Evolutionary conservation across 2,329 filamentous ascomycete species (phyloP).

Genomic region (Ramularia endophylla): DNA sequence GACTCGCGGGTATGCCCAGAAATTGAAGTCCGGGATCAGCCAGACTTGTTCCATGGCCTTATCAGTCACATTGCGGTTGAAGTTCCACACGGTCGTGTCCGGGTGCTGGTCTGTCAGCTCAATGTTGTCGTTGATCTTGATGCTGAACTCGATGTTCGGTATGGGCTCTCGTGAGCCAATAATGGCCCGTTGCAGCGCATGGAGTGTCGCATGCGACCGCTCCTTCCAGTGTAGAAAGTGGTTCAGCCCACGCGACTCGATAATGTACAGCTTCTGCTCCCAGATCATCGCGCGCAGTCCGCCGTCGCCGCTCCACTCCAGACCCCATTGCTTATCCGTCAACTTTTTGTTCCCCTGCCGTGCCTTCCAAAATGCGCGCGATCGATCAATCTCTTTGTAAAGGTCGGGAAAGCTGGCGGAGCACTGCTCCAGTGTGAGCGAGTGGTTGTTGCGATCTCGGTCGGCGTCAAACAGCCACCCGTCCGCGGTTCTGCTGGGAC

Average conservation of each 20-base stretch:
- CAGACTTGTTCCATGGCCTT: constrained; percentile 34
- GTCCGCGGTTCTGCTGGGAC: neutral
- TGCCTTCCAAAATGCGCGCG: constrained; percentile 22
- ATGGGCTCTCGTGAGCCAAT: constrained; percentile 35
- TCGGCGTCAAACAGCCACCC: constrained; percentile 14
- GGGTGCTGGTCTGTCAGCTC: constrained; percentile 19
- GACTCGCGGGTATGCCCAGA: constrained; percentile 43
- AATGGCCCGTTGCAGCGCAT: constrained; percentile 45
- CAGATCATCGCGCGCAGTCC: constrained; percentile 34
- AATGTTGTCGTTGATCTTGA: constrained; percentile 45
- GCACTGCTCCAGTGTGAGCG: constrained; percentile 28
- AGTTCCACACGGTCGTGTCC: constrained; percentile 40
- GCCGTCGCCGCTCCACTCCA: constrained; percentile 28
- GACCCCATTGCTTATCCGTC: constrained; percentile 24
- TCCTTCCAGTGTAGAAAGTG: constrained; percentile 26
- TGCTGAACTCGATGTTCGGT: constrained; percentile 46
- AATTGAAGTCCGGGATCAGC: constrained; percentile 51
- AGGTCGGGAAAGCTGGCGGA: constrained; percentile 28
- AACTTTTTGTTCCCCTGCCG: constrained; percentile 18
- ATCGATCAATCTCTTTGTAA: constrained; percentile 30
- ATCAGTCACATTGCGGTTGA: constrained; percentile 23
- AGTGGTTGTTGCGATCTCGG: constrained; percentile 28
- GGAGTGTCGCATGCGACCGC: constrained; percentile 37
- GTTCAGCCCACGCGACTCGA: constrained; percentile 29
- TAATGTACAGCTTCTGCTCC: constrained; percentile 32